A percentile compares a stretch with the other conserved stretches of the same genome.
phyloP scores from a whole-genome alignment of 1,139 yeast genomes.

The Debaryomyces psychrophilus region DNA sequence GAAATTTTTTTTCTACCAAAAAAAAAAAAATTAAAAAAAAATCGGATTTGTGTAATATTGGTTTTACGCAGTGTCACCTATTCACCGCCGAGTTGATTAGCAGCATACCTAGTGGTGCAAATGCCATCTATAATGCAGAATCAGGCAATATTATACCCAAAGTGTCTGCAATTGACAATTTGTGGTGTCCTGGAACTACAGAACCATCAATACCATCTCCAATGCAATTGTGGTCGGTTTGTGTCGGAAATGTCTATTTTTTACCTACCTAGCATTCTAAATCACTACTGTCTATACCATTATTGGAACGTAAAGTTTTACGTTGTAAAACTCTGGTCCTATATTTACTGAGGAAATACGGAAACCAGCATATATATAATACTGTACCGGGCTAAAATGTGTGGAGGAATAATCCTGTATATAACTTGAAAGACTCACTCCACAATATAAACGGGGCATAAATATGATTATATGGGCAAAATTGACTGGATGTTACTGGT shows the following conservation, averaged over 20 bases:
- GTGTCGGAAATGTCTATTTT: not conserved
- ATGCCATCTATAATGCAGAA: not conserved
- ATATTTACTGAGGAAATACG: not conserved
- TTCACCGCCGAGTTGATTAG: not conserved
- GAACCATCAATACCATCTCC: not conserved
- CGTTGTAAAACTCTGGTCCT: not conserved
- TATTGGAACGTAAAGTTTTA: not conserved
- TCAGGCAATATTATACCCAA: not conserved
- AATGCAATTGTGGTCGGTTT: not conserved
- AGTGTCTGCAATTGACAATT: not conserved
- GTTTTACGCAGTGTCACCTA: not conserved
- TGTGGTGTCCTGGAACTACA: not conserved
- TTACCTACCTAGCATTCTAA: not conserved
- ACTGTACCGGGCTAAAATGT: not conserved
- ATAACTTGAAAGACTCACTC: not conserved
- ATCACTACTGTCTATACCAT: constrained; percentile 4
- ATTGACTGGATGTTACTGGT: not conserved
- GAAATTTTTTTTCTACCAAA: constrained; percentile 7
- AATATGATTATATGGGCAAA: not conserved
- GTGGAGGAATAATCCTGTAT: not conserved
- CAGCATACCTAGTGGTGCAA: not conserved
- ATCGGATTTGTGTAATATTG: constrained; percentile 3
- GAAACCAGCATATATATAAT: not conserved
- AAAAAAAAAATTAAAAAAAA: constrained; percentile 2
- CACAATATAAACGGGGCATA: constrained; percentile 3